A percentile compares a stretch with the other conserved stretches of the same genome.
These are phyloP conservation scores for Xylariaceae sp. DNA, from an alignment of 2,329 filamentous ascomycete genomes.

Conservation along the genomic window DNA sequence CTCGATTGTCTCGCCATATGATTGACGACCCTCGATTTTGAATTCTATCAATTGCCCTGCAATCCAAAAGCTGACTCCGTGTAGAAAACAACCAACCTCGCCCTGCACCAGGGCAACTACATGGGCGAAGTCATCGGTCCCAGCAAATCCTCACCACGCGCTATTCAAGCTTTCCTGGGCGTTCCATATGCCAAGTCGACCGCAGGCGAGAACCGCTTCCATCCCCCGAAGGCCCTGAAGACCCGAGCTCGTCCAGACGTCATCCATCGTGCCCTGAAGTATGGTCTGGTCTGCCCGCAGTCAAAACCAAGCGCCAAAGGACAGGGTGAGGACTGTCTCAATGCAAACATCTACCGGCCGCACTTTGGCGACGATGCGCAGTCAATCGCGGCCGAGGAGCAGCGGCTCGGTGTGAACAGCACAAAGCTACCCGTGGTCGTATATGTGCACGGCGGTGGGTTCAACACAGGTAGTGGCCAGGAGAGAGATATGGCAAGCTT, in stretches of 20 bases:
- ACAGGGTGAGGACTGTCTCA: conserved; percentile 51
- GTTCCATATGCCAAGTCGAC: conserved; percentile 45
- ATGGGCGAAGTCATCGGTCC: conserved; percentile 35
- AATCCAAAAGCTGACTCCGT: conserved; percentile 19
- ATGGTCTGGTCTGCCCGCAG: conserved; percentile 38
- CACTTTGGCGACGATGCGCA: conserved; percentile 29
- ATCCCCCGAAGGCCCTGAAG: conserved; percentile 36
- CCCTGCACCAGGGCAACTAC: conserved; percentile 40
- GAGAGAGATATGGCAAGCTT: conserved; percentile 60
- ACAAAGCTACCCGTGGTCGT: conserved; percentile 48
- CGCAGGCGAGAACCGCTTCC: conserved; percentile 44
- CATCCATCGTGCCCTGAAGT: conserved; percentile 32
- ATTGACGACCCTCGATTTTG: background rate
- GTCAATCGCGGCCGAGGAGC: conserved; percentile 18
- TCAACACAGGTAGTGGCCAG: conserved; percentile 51
- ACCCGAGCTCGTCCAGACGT: conserved; percentile 25
- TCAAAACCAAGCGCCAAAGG: conserved; percentile 23
- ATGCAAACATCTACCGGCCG: conserved; percentile 48
- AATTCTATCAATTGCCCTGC: background rate
- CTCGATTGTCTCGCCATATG: background rate
- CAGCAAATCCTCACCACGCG: conserved; percentile 34
- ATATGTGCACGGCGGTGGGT: conserved; percentile 61
- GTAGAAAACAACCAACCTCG: conserved; percentile 30
- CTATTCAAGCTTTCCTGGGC: conserved; percentile 46
- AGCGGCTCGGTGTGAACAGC: conserved; percentile 27